Conservation (phyloP, 176 grass and related monocot species). For the Chrysopogon serrulatus region DNA sequence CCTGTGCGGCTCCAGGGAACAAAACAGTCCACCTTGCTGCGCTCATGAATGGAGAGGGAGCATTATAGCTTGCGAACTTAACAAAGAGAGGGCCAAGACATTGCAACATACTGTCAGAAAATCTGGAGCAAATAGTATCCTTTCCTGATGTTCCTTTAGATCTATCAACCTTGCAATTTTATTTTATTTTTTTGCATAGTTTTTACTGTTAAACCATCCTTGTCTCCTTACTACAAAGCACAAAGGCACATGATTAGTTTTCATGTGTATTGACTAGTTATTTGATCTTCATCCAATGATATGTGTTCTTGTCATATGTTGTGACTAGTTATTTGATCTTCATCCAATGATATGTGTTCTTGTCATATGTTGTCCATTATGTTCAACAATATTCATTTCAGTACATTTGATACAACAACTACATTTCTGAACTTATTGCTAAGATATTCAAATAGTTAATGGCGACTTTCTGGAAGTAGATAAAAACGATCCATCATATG, state of each 20-base stretch:
- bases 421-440: constrained; percentile 38
- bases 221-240: not conserved
- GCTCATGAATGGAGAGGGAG: constrained; percentile 81
- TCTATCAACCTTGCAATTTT: not conserved
- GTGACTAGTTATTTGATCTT: no score
- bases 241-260: not conserved
- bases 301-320: not conserved
- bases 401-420: not conserved
- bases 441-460: constrained; percentile 68
- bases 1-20: constrained; percentile 99
- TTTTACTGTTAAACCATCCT: not conserved
- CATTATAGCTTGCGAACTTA: constrained; percentile 85
- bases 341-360: no score
- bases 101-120: constrained; percentile 72
- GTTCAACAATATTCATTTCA: not conserved
- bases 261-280: not conserved
- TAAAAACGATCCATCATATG: constrained; percentile 45
- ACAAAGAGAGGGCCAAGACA: constrained; percentile 71
- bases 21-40: constrained; percentile 90
- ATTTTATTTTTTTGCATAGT: not conserved
- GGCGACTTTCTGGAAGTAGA: constrained; percentile 86
- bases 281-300: not conserved
- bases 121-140: constrained; percentile 95
- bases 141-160: constrained; percentile 20
- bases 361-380: not conserved